Conservation (phyloP, 2,329 filamentous ascomycete species). For the Chaetothyriales sp. region DNA sequence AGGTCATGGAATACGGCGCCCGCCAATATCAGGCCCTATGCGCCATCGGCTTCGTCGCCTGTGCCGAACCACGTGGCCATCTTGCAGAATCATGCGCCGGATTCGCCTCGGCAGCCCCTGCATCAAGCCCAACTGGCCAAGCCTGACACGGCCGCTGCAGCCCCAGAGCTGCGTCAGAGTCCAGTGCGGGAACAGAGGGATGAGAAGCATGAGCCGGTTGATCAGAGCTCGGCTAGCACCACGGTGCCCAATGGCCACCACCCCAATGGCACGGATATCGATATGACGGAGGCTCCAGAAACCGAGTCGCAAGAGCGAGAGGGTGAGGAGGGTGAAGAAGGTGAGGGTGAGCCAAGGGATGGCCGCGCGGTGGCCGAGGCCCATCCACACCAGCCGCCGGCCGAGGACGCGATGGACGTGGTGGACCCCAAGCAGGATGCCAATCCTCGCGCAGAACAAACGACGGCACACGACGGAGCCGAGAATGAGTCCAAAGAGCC, state of each 20-base stretch:
- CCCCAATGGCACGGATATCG: neutral
- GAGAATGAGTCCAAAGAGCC: neutral
- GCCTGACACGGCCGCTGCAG: conserved; percentile 1
- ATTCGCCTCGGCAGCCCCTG: neutral
- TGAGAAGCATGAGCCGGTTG: conserved; percentile 2
- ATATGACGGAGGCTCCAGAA: neutral
- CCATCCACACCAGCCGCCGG: conserved; percentile 1
- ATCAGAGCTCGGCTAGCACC: conserved; percentile 4
- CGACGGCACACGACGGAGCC: neutral
- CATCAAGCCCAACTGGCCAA: neutral
- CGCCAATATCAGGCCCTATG: neutral
- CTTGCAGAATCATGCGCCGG: neutral
- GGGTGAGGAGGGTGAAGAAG: neutral
- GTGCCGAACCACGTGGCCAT: neutral
- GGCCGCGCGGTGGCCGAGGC: neutral
- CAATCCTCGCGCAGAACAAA: neutral
- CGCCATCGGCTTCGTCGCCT: neutral
- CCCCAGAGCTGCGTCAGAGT: neutral
- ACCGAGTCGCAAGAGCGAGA: neutral
- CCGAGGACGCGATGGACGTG: conserved; percentile 7
- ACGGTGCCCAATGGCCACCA: neutral
- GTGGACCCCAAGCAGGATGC: conserved; percentile 4
- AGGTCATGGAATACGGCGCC: neutral
- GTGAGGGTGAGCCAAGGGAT: neutral
- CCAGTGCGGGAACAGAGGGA: neutral